These are phyloP conservation scores for Epichloe sibirici DNA, from an alignment of 2,329 filamentous ascomycete species.

Conservation along the genomic window DNA sequence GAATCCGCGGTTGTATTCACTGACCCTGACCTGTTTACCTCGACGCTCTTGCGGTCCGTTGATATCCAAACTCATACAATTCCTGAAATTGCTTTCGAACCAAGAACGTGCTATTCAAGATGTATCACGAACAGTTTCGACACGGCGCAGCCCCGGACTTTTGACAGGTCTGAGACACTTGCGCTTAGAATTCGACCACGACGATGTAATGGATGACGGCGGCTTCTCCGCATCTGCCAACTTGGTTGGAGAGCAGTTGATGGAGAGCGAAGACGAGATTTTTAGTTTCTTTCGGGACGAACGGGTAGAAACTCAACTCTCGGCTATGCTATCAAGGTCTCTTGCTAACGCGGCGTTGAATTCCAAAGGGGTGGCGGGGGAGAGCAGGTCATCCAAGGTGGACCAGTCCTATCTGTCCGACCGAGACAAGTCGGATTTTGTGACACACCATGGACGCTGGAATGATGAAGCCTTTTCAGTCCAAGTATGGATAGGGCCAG, in stretches of 20 bases:
- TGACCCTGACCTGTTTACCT: constrained; percentile 44
- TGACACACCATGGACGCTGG: constrained; percentile 15
- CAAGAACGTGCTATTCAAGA: constrained; percentile 37
- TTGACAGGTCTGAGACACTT: constrained; percentile 41
- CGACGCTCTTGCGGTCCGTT: constrained; percentile 39
- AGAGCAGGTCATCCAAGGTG: neutral
- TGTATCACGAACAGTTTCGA: constrained; percentile 10
- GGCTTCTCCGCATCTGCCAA: constrained; percentile 19
- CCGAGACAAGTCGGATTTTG: constrained; percentile 12
- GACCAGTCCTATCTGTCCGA: constrained; percentile 1
- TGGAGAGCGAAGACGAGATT: constrained; percentile 23
- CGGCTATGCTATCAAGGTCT: constrained; percentile 5
- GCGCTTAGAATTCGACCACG: constrained; percentile 40
- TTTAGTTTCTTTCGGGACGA: constrained; percentile 36
- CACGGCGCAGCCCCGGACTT: constrained; percentile 28
- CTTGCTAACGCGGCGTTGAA: constrained; percentile 1
- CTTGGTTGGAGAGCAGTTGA: constrained; percentile 29
- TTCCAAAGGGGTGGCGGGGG: constrained; percentile 3
- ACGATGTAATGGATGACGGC: constrained; percentile 24
- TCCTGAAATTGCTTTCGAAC: constrained; percentile 32
- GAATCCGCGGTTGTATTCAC: constrained; percentile 40
- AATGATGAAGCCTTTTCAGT: constrained; percentile 14
- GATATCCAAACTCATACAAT: constrained; percentile 32
- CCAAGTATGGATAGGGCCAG: constrained; percentile 36
- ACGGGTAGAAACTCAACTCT: constrained; percentile 1